These are phyloP conservation scores for Xylaria grammica DNA, from an alignment of 495 filamentous ascomycete species.

Conservation along the genomic window DNA sequence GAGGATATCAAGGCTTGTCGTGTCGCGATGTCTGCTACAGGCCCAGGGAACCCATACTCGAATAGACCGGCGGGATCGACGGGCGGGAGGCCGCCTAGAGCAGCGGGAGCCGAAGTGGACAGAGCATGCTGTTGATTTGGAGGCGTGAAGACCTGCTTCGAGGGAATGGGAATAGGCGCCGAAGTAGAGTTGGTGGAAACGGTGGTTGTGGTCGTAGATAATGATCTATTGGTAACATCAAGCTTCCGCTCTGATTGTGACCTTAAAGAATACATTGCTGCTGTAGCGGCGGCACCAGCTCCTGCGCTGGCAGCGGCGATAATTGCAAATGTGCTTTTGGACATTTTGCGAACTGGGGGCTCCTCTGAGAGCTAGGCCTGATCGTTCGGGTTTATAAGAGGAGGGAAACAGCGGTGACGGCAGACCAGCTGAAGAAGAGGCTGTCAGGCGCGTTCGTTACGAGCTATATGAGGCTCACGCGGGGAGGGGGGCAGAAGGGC, in stretches of 20 bases:
- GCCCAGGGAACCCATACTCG: conserved; percentile 97
- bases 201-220: conserved; percentile 51
- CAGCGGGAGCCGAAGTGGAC: conserved; percentile 41
- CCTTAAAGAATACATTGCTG: conserved; percentile 71
- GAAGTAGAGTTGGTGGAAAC: conserved; percentile 40
- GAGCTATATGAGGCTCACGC: conserved; percentile 40
- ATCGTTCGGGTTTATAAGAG: conserved; percentile 33
- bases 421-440: conserved; percentile 22
- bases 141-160: conserved; percentile 45
- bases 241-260: conserved; percentile 51
- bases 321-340: conserved; percentile 83
- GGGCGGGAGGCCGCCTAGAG: conserved; percentile 43
- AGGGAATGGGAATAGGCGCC: conserved; percentile 51
- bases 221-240: conserved; percentile 41
- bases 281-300: conserved; percentile 81
- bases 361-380: conserved; percentile 19
- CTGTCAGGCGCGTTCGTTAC: conserved; percentile 32
- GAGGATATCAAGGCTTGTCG: conserved; percentile 77
- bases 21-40: conserved; percentile 78
- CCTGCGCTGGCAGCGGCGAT: conserved; percentile 89
- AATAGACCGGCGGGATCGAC: conserved; percentile 90
- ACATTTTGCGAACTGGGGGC: conserved; percentile 60
- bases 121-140: conserved; percentile 37
- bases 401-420: conserved; percentile 1
- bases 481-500: conserved; percentile 23